These are phyloP conservation scores for Anthostomella pinea DNA, from an alignment of 2,329 filamentous ascomycete species.

Conservation along the genomic window DNA sequence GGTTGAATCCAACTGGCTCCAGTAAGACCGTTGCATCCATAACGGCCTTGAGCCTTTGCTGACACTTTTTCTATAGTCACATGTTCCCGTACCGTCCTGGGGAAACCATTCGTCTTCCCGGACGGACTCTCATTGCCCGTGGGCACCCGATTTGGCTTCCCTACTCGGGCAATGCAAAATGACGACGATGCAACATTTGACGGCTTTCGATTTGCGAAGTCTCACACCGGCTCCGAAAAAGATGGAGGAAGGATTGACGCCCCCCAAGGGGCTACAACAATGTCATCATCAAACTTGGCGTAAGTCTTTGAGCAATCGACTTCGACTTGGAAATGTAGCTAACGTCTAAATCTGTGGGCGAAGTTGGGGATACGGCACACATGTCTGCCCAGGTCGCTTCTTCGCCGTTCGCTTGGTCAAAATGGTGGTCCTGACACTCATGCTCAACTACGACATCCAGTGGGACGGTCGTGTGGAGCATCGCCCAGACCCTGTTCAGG, in stretches of 20 bases:
- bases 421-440: neutral
- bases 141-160: slow-evolving; percentile 4
- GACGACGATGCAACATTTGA: neutral
- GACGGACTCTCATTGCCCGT: slow-evolving; percentile 3
- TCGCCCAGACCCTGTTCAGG: neutral
- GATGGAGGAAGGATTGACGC: neutral
- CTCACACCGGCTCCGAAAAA: neutral
- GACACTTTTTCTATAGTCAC: neutral
- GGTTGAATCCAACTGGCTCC: slow-evolving; percentile 1
- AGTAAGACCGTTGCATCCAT: neutral
- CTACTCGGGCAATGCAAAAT: slow-evolving; percentile 2
- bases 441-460: slow-evolving; percentile 1
- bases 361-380: slow-evolving; percentile 3
- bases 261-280: neutral
- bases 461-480: slow-evolving; percentile 1
- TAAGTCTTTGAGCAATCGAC: too few relatives aligned
- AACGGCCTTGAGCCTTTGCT: neutral
- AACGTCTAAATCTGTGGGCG: too few relatives aligned
- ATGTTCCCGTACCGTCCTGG: slow-evolving; percentile 1
- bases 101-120: neutral
- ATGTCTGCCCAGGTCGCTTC: slow-evolving; percentile 4
- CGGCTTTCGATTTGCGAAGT: neutral
- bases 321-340: too few relatives aligned
- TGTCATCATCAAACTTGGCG: slow-evolving; percentile 4
- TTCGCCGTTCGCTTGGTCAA: slow-evolving; percentile 2